Base-by-base conservation (phyloP, 2,329 filamentous ascomycete genomes). In the Fusarium robinianum region DNA sequence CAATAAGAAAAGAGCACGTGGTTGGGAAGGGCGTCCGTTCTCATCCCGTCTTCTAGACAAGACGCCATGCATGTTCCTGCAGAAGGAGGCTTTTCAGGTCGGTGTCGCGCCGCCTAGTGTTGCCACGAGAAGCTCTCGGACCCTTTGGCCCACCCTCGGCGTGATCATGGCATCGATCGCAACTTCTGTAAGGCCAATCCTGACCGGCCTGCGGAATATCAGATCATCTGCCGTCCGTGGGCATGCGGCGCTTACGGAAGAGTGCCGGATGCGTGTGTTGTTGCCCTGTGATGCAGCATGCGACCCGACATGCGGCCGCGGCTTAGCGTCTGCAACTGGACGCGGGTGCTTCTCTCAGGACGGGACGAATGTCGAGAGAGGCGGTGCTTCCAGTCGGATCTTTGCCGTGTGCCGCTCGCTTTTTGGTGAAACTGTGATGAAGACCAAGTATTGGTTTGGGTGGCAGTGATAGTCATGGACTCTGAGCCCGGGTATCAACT, bases 201-300 rank as follows among this genome's bases (percentile, higher is more conserved):
- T n/a, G n/a, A n/a, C 15, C 37, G 33, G 17, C 21, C 29, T 49
- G 19, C 18, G 26, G 25, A 44, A 35, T 37, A 27, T 51, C 40
- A 48, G 37, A 41, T 26, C 17, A 17, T 32, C 16, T 19, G 31
- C 14, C 24, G 26, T 39, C 14, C 26, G 14, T 29, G 7, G 8
- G n/a, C 26, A 11, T 17, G 43, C 17, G 44, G 37, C 16, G 31
- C 25, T 36, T 41, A 43, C 14, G 21, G 30, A 27, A 23, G 30
- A 26, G 19, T 30, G 26, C 24, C 26, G 8, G 29, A 29, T 33
- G n/a, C 25, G 11, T 37, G 16, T 30, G 7, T 30, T 33, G 14
- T 30, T 12, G 6, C 17, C 29, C 38, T 26, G 16, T 37, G 19
- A 33, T 24, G 24, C 5, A 47, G 22, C 11, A 41, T 43, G 41